phyloP scores from a whole-genome alignment of 73 alveolate species.

The Paramecium sonneborni region DNA sequence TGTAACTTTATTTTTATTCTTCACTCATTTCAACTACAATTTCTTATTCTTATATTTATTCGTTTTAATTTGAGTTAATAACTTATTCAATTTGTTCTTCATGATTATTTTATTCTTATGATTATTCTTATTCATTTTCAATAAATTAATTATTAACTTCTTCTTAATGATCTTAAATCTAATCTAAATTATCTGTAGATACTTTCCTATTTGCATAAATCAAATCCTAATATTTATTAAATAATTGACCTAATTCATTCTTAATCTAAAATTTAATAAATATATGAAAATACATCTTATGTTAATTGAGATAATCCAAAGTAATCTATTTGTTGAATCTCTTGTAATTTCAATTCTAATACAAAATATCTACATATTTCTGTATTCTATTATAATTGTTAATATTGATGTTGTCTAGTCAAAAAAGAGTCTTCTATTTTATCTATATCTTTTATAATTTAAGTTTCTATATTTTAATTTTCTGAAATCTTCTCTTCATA shows the following conservation, averaged over 20 bases:
- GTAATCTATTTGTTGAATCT: neutral
- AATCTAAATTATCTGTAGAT: neutral
- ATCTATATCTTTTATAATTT: constrained; percentile 16
- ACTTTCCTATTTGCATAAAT: neutral
- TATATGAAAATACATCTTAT: neutral
- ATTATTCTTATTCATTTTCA: neutral
- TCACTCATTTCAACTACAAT: neutral
- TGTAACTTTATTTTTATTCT: neutral
- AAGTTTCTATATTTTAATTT: neutral
- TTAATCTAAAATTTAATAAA: neutral
- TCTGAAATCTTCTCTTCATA: constrained; percentile 49
- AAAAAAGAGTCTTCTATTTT: neutral
- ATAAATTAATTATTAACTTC: neutral
- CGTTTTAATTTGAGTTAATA: neutral
- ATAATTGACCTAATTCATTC: neutral
- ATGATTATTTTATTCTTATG: neutral
- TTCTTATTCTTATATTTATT: neutral
- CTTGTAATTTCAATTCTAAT: constrained; percentile 12
- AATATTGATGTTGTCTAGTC: neutral
- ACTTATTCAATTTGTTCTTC: neutral
- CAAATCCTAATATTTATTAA: neutral
- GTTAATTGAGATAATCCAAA: neutral
- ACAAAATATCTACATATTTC: constrained; percentile 48
- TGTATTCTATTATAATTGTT: neutral
- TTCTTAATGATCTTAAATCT: neutral